Base-by-base conservation (phyloP, 2,329 filamentous ascomycete genomes). In the Atkinsonella hypoxylon region DNA sequence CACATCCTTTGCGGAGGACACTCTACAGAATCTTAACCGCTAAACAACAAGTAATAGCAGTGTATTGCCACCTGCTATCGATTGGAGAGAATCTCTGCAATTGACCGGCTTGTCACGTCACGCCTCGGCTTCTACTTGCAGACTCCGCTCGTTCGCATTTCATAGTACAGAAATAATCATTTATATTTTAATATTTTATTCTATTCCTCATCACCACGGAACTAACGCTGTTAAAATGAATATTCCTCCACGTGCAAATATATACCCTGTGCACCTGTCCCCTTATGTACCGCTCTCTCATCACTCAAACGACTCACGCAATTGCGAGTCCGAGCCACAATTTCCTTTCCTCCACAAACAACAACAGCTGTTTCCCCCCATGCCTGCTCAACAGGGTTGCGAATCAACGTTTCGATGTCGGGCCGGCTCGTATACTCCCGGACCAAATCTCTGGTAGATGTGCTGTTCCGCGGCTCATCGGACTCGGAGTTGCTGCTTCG, bases 281-380 rank as follows among this genome's bases (percentile, higher is more conserved):
- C 79, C 61, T 83, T 83, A 59, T 82, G 79, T 20, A 82, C 79
- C 0, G 75, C 79, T 40, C 79, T 66, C 64, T 82, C 79, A 57
- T 83, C 78, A 49, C 77, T 79, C 53, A 82, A 54, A 31, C 64
- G 65, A 2, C 75, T 73, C 2, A 82, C 77, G 51, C 69, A 74
- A 55, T 79, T 82, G 51, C 79, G 68, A 13, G 77, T 73, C 44
- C 65, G 65, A 2, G 76, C 68, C 1, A 79, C 77, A 22, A 82
- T 64, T 45, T 74, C 74, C 47, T 71, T 71, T 1, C 79, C 79
- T 13, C 78, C 79, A 54, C 79, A 82, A 0, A 81, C 79, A 0
- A 79, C 73, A 0, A 82, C 73, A 1, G 73, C 74, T n/a, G 78
- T 81, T 65, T 82, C 79, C 26, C 79, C 79, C 52, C 74, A 76